Base-by-base conservation (phyloP, 805 yeast species). In the Metschnikowia koreensis region DNA sequence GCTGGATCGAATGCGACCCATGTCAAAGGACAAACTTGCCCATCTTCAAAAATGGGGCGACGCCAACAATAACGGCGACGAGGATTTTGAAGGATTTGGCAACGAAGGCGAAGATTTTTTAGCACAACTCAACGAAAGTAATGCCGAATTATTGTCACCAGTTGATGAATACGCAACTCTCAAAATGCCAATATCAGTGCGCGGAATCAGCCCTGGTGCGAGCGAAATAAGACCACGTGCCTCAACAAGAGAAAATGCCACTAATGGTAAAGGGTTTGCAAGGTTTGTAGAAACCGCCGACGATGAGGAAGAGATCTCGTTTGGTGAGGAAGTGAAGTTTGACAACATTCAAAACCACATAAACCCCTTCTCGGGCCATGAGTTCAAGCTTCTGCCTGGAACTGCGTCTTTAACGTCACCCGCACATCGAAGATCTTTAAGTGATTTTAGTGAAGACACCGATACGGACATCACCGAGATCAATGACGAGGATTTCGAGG, bases 401-500 rank as follows among this genome's bases (percentile, higher is more conserved):
- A 50, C 61, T 4, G 38, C 48, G 2, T 56, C 57, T 10, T 46
- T 55, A 37, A 47, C 51, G 16, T 56, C 60, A 17, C 62, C 62
- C 1, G 40, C 55, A 7, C 52, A 62, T n/a, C 50, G 68, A 8
- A 63, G 61, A 38, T 60, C 71, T 1, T 54, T 71, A 40, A 64
- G 71, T 51, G 74, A 71, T 28, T 71, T 70, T 52, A 70, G 76
- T 49, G 77, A 73, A 49, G 70, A 62, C n/a, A 59, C 63, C 6
- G 75, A 70, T 33, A 74, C 77, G 0, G 76, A 72, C 46, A 64
- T 66, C 37, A 73, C 78, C 1, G 70, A 71, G 36, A 59, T 73
- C 54, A 64, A 70, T 47, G 77, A 70, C 28, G 73, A 70, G 1
- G 77, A 69, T 31, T 64, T 66, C 50, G 74, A 69, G 46, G 74